phyloP scores from a whole-genome alignment of 441 rosid species.

The Gossypium davidsonii region DNA sequence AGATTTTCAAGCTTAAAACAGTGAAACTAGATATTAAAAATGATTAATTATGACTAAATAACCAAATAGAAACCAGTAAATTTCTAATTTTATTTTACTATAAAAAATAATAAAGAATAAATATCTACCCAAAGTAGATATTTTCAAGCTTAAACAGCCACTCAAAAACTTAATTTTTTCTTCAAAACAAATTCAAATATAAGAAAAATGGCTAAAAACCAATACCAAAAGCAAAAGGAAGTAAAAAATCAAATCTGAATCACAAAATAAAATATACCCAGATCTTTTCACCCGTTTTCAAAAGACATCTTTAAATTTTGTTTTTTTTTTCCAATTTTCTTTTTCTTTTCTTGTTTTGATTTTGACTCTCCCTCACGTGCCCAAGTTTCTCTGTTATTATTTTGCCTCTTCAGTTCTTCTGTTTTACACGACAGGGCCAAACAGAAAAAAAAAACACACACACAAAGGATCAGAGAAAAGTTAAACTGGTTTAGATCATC shows the following conservation, averaged over 20 bases:
- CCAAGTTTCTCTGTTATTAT: background rate
- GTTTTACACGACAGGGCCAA: background rate
- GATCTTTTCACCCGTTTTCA: background rate
- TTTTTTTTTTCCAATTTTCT: background rate
- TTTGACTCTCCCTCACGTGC: constrained; percentile 13
- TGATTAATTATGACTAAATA: too few species aligned
- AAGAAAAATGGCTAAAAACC: too few species aligned
- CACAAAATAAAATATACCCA: background rate
- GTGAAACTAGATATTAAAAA: too few species aligned
- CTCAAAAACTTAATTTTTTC: too few species aligned
- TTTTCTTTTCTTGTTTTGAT: background rate
- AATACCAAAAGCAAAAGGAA: background rate
- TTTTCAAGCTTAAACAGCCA: too few species aligned
- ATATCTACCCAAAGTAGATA: too few species aligned
- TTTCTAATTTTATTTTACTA: too few species aligned
- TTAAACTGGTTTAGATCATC: background rate
- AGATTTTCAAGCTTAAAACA: too few species aligned
- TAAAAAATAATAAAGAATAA: too few species aligned
- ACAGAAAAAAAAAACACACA: background rate
- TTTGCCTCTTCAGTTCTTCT: background rate
- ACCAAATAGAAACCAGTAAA: too few species aligned
- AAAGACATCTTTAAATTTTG: background rate
- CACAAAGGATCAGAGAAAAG: background rate
- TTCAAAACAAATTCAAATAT: too few species aligned
- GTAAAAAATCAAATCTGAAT: background rate